Percentiles rank a stretch among this genome's conserved stretches.
Conservation (phyloP, 2,329 filamentous ascomycete species). For the Talaromyces atroroseus region DNA sequence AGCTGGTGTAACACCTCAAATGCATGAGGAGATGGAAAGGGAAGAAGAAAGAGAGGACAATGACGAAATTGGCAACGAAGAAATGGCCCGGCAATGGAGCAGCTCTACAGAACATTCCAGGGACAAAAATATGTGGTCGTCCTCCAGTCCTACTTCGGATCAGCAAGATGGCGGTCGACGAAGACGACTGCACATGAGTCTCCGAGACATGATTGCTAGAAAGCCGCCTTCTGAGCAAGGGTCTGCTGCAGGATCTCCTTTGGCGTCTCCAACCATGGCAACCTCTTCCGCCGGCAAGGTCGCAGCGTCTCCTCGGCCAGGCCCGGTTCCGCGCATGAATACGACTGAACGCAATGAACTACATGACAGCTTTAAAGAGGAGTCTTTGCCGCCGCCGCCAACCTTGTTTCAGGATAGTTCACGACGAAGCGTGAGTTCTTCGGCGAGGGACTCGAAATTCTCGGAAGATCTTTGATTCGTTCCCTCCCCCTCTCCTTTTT, state of each 20-base stretch:
- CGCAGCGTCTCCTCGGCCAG: constrained; percentile 13
- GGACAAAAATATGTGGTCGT: background rate
- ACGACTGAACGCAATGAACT: constrained; percentile 21
- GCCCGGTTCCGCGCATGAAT: constrained; percentile 11
- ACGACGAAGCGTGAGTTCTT: constrained; percentile 20
- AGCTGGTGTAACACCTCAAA: constrained; percentile 10
- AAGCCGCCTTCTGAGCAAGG: constrained; percentile 18
- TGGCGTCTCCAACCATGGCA: constrained; percentile 8
- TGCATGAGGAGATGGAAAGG: background rate
- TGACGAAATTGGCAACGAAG: constrained; percentile 8
- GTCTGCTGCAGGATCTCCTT: constrained; percentile 15
- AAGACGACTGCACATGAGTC: constrained; percentile 21
- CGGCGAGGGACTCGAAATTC: constrained; percentile 30
- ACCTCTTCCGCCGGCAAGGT: constrained; percentile 11
- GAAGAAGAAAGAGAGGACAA: background rate
- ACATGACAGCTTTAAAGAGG: constrained; percentile 26
- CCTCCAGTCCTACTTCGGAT: background rate
- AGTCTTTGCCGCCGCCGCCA: constrained; percentile 27
- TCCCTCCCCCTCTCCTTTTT: background rate
- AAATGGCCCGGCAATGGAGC: constrained; percentile 14
- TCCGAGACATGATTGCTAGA: constrained; percentile 23
- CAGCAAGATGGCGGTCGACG: constrained; percentile 3
- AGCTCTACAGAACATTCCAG: constrained; percentile 7
- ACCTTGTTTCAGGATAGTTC: constrained; percentile 14
- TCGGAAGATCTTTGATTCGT: constrained; percentile 32